Evolutionary conservation across 768 basidiomycete species (phyloP), one percentile per base, ranked within the genome.

Genomic region (Tephrocybe rancida): DNA sequence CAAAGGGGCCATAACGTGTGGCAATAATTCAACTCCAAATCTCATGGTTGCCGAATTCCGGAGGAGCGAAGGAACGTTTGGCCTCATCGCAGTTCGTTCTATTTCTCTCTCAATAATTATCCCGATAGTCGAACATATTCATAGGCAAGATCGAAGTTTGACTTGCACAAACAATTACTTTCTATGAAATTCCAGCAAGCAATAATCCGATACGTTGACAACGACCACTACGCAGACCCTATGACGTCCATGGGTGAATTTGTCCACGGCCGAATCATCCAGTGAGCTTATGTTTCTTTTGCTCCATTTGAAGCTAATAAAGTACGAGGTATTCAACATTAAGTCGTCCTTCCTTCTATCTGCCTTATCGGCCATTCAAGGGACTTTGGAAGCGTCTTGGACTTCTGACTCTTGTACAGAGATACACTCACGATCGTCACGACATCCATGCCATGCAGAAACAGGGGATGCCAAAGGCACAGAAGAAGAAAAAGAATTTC

Each of bases 1-100:
- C 29, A 92, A 87, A 48, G 92, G 92, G 22, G 89, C 89, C 16
- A 83, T 98, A 43, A 82, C 90, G 18, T 80, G 87, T 18, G 96
- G 96, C 10, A 98, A 95, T 70, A 72, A 82, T 19, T 91, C 95
- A 0, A 97, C 93, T 0, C 88, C 90, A 0, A 87, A 77, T 61
- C 72, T 97, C 5, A 78, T 96, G 35, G 85, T 97, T 22, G 83
- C 84, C 0, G 91, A 94, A 64, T 97, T 95, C 60, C 76, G 82
- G 50, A 74, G 76, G n/a, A 86, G 85, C 1, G 75, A 85, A 38
- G 96, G 95, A 22, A 90, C 86, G 1, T 91, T 90, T 61, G 86
- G 92, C 13, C 83, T 90, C 37, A 82, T 88, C 13, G 80, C 83
- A 56, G 94, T 93, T 60, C 41, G 84, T 73, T 8, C 19, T 29